phyloP scores from a whole-genome alignment of 495 filamentous ascomycete species.

The Penicillium robsamsonii region DNA sequence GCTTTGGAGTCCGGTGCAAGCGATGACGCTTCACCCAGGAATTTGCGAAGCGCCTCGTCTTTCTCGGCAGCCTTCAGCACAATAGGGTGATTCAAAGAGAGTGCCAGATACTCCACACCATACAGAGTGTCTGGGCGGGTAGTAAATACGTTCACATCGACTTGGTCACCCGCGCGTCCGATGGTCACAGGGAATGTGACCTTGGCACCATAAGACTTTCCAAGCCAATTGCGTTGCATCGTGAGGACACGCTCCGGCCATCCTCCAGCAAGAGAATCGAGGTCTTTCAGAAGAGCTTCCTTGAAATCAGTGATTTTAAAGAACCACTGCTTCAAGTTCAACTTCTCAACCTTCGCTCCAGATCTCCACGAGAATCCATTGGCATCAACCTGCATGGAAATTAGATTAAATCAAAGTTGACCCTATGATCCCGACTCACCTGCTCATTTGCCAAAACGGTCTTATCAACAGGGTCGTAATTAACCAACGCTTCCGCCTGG shows the following conservation, averaged over 20 bases:
- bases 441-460: constrained; percentile 92
- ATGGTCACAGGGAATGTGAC: constrained; percentile 63
- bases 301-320: constrained; percentile 78
- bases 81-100: constrained; percentile 72
- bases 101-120: constrained; percentile 79
- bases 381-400: constrained; percentile 58
- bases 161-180: constrained; percentile 25
- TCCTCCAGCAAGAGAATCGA: constrained; percentile 59
- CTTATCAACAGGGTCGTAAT: constrained; percentile 86
- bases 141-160: constrained; percentile 71
- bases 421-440: constrained; percentile 19
- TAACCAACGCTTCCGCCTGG: constrained; percentile 75
- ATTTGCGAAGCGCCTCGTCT: constrained; percentile 60
- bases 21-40: constrained; percentile 60
- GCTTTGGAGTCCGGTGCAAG: constrained; percentile 70
- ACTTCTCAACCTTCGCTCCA: constrained; percentile 79
- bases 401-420: constrained; percentile 9
- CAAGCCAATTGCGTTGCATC: constrained; percentile 90
- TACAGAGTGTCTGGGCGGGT: constrained; percentile 81
- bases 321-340: constrained; percentile 85
- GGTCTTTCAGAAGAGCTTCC: constrained; percentile 68
- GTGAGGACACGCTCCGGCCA: constrained; percentile 82
- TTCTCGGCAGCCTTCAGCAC: constrained; percentile 57
- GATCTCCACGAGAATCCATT: constrained; percentile 85
- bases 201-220: constrained; percentile 69